A percentile compares a stretch with the other conserved stretches of the same genome.
phyloP scores from a whole-genome alignment of 768 basidiomycete species.

The Rhizopogon salebrosus region DNA sequence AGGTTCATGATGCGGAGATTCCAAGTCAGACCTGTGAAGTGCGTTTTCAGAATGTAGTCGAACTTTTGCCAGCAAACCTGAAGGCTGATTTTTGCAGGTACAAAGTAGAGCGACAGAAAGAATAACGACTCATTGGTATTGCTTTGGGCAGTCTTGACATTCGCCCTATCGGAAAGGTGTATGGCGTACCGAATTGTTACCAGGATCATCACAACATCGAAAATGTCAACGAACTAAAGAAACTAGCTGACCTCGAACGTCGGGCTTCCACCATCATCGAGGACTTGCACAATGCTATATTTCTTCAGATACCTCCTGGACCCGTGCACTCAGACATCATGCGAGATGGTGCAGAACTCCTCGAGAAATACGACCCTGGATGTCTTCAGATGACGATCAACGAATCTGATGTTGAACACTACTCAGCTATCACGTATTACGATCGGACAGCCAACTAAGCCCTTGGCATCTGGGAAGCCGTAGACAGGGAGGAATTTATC shows the following conservation, averaged over 20 bases:
- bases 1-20: background rate
- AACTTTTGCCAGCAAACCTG: too few species aligned
- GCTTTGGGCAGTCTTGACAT: conserved; percentile 5
- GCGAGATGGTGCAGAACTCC: background rate
- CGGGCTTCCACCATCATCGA: conserved; percentile 19
- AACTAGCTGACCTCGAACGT: conserved; percentile 23
- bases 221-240: conserved; percentile 26
- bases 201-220: conserved; percentile 13
- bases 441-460: conserved; percentile 21
- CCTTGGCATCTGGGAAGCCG: conserved; percentile 32
- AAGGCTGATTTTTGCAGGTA: conserved; percentile 1
- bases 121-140: conserved; percentile 4
- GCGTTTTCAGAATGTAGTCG: background rate
- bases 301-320: conserved; percentile 29
- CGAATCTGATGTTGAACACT: conserved; percentile 12
- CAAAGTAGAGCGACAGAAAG: conserved; percentile 3
- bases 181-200: conserved; percentile 19
- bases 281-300: conserved; percentile 24
- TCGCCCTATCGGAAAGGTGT: conserved; percentile 8
- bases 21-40: conserved; percentile 2
- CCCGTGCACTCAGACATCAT: conserved; percentile 18
- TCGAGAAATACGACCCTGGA: background rate
- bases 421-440: conserved; percentile 22
- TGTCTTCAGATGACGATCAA: background rate
- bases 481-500: conserved; percentile 29